Base-by-base conservation (phyloP, 257 asterid species). In the Solanum etuberosum region DNA sequence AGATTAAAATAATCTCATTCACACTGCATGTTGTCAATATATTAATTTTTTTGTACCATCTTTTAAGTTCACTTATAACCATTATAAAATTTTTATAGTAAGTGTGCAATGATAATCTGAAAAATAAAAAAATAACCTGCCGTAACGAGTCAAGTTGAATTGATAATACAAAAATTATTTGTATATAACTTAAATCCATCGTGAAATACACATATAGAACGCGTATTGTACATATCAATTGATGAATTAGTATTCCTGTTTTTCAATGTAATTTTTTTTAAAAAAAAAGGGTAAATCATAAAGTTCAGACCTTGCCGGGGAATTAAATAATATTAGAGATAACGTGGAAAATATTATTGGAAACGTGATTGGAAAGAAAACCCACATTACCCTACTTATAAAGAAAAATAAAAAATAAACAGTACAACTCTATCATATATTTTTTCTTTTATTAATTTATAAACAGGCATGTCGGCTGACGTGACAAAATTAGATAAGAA, bases 311-410 rank as follows among this genome's bases (percentile, higher is more conserved):
- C 5, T 76, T 38, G 12, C 21, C 12, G 7, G 21, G 18, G 83
- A 40, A 72, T 35, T 42, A 78, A 84, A 74, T 14, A 77, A 68
- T 81, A 43, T 14, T 3, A 14, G 25, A 78, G 65, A 34, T 89
- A 89, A 85, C 86, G 89, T 84, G 93, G 86, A 91, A 88, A 89
- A 89, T 88, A 87, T 77, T 43, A 43, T 85, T 51, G 88, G 46
- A 86, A 83, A 43, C 72, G 78, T 54, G 78, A 29, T 42, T 25
- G 46, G 59, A 59, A 54, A 5, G 25, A 16, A 34, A 40, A 59
- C 38, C 48, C 83, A 71, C 51, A 65, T 27, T 48, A 48, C 29
- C 29, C 85, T 25, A 15, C 65, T 42, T 43, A 78, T 18, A 16
- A 78, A 27, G 21, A 29, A 15, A 5, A 12, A 2, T 3, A 78